Base-by-base conservation (phyloP, 768 basidiomycete species). In the Calvatia gigantea region DNA sequence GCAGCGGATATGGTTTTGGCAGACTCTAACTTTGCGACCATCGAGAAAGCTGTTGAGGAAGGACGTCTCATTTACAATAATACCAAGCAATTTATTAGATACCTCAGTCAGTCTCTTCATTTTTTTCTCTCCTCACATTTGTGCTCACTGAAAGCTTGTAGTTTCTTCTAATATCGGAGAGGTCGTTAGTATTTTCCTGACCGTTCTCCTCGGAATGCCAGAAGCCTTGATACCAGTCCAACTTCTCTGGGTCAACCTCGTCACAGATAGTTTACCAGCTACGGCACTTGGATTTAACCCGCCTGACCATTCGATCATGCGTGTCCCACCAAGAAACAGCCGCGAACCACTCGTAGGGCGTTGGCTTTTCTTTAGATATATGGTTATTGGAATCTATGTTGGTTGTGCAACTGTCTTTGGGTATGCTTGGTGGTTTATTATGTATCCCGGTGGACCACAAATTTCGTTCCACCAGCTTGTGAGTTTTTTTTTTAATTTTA, bases 351-450 rank as follows among this genome's bases (percentile, higher is more conserved):
- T 99, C 23, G 83, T 99, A 42, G 87, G 89, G 54, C 84, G 80
- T 62, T 98, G 96, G 96, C 70, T 99, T 28, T 98, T 98, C 78
- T 86, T 98, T 80, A 83, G 96, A 48, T 99, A 98, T 73, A 75
- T 98, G 79, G 81, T 98, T 51, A 83, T 99, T 56, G 96, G 96
- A 9, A 79, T 82, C 48, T 99, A 98, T 64, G 96, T 99, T 51
- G 96, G 96, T 28, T 83, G 84, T 53, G 95, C 94, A 3, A 98
- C 96, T 23, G 96, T 99, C 23, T 93, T 89, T 62, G 96, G 95
- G 45, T 99, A 99, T 66, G 96, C 94, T 0, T 99, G 96, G 96
- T 98, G 96, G 96, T 99, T 99, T 75, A 76, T 96, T 65, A 89
- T 86, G 70, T 98, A 98, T 69, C 65, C 79, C 14, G 88, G 81